phyloP scores from a whole-genome alignment of 106 monocot genomes.

The Allium sativum region DNA sequence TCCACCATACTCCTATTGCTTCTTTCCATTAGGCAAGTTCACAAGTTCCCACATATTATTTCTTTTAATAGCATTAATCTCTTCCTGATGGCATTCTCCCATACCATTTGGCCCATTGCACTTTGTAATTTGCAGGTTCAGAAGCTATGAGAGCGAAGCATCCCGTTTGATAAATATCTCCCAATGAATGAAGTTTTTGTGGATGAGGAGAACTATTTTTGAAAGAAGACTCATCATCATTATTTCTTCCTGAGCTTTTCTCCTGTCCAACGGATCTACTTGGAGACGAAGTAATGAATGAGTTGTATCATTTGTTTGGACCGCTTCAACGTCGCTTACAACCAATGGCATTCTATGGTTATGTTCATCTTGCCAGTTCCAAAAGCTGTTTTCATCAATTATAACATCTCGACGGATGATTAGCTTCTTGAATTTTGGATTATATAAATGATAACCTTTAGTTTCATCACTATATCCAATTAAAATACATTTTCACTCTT shows the following conservation, averaged over 20 bases:
- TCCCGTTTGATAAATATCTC: conserved; percentile 8
- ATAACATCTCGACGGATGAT: conserved; percentile 18
- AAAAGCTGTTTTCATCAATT: conserved; percentile 8
- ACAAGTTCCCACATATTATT: conserved; percentile 1
- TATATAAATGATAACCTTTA: conserved; percentile 12
- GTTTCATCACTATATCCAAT: conserved; percentile 12
- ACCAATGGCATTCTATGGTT: neutral
- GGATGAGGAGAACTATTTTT: neutral
- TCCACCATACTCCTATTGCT: conserved; percentile 12
- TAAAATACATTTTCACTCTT: conserved; percentile 20
- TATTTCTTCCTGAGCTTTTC: too few relatives aligned
- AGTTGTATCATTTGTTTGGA: neutral
- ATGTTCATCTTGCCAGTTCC: neutral
- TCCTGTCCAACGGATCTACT: too few relatives aligned
- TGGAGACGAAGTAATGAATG: neutral
- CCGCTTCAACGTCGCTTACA: neutral
- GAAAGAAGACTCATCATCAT: neutral
- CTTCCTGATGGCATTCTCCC: conserved; percentile 12
- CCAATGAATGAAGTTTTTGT: conserved; percentile 5
- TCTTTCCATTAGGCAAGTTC: conserved; percentile 4
- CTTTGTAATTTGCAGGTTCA: conserved; percentile 12
- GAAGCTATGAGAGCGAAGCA: conserved; percentile 9
- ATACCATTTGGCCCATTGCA: conserved; percentile 4
- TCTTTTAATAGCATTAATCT: conserved; percentile 4
- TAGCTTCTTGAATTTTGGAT: conserved; percentile 10